These are phyloP conservation scores for Ceriops zippeliana DNA, from an alignment of 345 rosid species.

Conservation along the genomic window DNA sequence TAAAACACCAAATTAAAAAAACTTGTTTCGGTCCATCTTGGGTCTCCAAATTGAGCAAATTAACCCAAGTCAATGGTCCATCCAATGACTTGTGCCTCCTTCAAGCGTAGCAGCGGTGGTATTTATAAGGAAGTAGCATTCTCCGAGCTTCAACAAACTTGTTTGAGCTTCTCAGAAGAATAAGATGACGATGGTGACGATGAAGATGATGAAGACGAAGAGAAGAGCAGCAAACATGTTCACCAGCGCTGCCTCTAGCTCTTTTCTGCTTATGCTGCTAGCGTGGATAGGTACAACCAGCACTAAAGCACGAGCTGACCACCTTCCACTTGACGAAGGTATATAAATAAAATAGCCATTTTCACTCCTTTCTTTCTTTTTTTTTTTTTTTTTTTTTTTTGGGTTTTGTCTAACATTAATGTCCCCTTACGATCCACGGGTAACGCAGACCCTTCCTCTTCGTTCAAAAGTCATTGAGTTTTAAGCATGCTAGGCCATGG, in stretches of 20 bases:
- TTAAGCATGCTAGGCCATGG: too few relatives aligned
- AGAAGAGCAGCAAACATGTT: not conserved
- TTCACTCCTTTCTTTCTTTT: not conserved
- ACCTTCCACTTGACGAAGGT: constrained; percentile 5
- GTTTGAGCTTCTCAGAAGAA: not conserved
- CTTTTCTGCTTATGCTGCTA: not conserved
- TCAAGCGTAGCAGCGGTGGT: too few relatives aligned
- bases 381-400: not conserved
- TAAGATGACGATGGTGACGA: too few relatives aligned
- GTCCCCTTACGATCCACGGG: not conserved
- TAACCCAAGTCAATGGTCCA: too few relatives aligned
- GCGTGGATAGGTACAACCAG: not conserved
- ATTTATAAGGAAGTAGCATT: not conserved
- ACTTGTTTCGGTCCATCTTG: too few relatives aligned
- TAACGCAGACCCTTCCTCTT: not conserved
- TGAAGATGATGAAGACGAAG: not conserved
- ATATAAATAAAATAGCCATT: not conserved
- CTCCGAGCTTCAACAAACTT: not conserved
- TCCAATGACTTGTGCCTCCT: too few relatives aligned
- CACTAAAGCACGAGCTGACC: not conserved
- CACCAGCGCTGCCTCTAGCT: not conserved
- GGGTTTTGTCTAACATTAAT: not conserved
- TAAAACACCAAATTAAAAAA: too few relatives aligned
- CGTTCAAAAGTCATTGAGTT: not conserved
- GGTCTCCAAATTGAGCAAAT: too few relatives aligned